phyloP scores from a whole-genome alignment of 495 filamentous ascomycete genomes.

The Podospora pseudopauciseta region DNA sequence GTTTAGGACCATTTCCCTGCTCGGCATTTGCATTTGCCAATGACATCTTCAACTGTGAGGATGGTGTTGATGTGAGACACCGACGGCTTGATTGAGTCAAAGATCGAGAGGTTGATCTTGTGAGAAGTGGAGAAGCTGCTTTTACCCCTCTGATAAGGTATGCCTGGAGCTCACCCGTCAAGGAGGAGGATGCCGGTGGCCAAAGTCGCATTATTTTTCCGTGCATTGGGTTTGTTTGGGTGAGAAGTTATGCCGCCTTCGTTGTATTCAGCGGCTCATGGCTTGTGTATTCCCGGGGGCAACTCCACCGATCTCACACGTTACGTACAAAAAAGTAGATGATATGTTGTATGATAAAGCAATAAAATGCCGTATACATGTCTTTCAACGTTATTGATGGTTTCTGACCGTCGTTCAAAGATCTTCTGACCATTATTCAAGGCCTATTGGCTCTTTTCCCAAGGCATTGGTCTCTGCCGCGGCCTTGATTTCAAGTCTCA shows the following conservation, averaged over 20 bases:
- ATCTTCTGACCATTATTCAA: too few relatives aligned
- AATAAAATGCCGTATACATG: too few relatives aligned
- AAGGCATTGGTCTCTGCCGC: too few relatives aligned
- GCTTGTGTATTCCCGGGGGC: not conserved
- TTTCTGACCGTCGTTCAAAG: too few relatives aligned
- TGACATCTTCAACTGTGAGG: constrained; percentile 3
- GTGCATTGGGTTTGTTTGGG: not conserved
- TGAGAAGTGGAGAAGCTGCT: not conserved
- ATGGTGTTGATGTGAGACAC: not conserved
- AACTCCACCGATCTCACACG: not conserved
- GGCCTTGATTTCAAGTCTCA: too few relatives aligned
- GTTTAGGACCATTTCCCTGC: not conserved
- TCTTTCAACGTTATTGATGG: too few relatives aligned
- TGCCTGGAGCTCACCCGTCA: not conserved
- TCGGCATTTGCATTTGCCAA: not conserved
- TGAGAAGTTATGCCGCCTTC: not conserved
- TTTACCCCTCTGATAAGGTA: not conserved
- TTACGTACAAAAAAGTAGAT: too few relatives aligned
- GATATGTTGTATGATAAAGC: too few relatives aligned
- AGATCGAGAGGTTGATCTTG: not conserved
- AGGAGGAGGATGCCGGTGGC: not conserved
- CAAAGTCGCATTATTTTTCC: not conserved
- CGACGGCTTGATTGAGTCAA: not conserved
- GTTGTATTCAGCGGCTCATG: not conserved
- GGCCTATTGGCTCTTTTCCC: too few relatives aligned